A percentile compares a stretch with the other conserved stretches of the same genome.
Evolutionary conservation across 768 basidiomycete genomes (phyloP).

Genomic region (Boletus eberwhitei): DNA sequence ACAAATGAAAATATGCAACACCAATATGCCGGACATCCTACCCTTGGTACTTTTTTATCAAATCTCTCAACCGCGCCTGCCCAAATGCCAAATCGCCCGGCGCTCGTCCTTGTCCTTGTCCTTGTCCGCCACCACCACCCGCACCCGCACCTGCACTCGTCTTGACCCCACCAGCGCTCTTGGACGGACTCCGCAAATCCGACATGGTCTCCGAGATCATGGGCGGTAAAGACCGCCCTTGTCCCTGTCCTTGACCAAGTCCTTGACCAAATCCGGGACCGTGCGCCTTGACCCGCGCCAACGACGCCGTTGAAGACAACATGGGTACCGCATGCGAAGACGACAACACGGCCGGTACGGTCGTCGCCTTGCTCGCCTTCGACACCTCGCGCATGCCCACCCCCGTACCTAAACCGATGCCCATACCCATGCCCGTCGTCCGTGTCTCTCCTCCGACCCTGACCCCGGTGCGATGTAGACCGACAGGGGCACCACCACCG

Average conservation of each 20-base stretch:
- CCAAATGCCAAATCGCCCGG: slow-evolving; percentile 64
- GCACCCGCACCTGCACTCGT: background rate
- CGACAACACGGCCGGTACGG: slow-evolving; percentile 65
- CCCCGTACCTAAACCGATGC: background rate
- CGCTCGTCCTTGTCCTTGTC: slow-evolving; percentile 10
- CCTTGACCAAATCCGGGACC: slow-evolving; percentile 19
- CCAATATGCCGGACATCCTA: slow-evolving; percentile 8
- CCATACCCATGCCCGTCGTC: background rate
- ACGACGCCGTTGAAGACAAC: slow-evolving; percentile 72
- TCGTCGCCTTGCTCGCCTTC: slow-evolving; percentile 55
- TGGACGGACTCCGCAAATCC: slow-evolving; percentile 13
- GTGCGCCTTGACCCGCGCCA: slow-evolving; percentile 47
- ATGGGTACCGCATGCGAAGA: slow-evolving; percentile 72
- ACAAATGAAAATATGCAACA: background rate
- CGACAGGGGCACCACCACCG: background rate
- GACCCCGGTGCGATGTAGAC: background rate
- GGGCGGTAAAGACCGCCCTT: slow-evolving; percentile 24
- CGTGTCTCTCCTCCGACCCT: background rate
- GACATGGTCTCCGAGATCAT: slow-evolving; percentile 34
- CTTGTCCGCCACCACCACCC: too few relatives aligned
- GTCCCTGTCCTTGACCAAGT: slow-evolving; percentile 23
- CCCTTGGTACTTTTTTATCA: slow-evolving; percentile 80
- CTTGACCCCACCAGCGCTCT: slow-evolving; percentile 6
- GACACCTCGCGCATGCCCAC: slow-evolving; percentile 20
- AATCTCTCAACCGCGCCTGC: slow-evolving; percentile 69